Percentiles rank a stretch among this genome's conserved stretches.
Conservation (phyloP, 2,329 filamentous ascomycete genomes). For the Cladosporium sp. region DNA sequence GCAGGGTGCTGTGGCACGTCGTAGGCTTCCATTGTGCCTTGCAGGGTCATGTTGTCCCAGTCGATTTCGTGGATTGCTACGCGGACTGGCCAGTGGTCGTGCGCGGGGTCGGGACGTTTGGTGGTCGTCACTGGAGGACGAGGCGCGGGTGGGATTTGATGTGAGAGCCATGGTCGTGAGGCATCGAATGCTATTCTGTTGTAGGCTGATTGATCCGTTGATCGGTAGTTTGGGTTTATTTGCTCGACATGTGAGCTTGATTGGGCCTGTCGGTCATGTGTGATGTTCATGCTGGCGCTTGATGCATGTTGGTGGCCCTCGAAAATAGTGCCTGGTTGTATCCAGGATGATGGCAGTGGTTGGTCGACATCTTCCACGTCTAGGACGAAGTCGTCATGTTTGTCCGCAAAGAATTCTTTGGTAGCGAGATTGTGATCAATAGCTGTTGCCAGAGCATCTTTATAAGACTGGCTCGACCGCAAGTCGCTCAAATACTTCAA, state of each 20-base stretch:
- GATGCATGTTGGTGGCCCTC: constrained; percentile 59
- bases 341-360: constrained; percentile 56
- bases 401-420: constrained; percentile 50
- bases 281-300: constrained; percentile 23
- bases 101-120: constrained; percentile 25
- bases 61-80: constrained; percentile 62
- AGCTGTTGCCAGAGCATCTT: constrained; percentile 52
- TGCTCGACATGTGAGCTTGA: constrained; percentile 23
- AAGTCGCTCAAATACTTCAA: constrained; percentile 60
- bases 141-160: constrained; percentile 24
- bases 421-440: constrained; percentile 51
- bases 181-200: constrained; percentile 27
- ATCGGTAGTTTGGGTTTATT: constrained; percentile 29
- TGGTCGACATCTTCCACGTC: constrained; percentile 49
- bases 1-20: constrained; percentile 53
- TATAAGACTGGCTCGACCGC: constrained; percentile 49
- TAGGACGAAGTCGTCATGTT: constrained; percentile 55
- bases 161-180: constrained; percentile 36
- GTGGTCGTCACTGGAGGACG: constrained; percentile 9
- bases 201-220: constrained; percentile 26
- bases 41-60: constrained; percentile 56
- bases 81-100: constrained; percentile 64
- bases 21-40: constrained; percentile 67
- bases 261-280: constrained; percentile 11
- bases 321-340: constrained; percentile 58